phyloP scores from a whole-genome alignment of 768 basidiomycete species.

The Mycena rosella region DNA sequence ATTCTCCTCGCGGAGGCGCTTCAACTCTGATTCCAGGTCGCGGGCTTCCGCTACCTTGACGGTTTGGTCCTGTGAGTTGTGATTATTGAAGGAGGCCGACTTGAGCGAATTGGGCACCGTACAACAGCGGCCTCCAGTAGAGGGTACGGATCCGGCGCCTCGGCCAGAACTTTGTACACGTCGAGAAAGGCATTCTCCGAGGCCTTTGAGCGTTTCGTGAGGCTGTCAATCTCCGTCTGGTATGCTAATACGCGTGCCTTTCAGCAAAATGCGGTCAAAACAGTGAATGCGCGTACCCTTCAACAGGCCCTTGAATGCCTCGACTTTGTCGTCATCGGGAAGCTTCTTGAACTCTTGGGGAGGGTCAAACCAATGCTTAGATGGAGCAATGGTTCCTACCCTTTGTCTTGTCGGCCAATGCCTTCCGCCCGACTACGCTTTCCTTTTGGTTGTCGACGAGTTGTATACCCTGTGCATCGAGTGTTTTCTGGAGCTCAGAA shows the following conservation, averaged over 20 bases:
- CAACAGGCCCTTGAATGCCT: conserved; percentile 89
- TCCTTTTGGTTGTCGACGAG: conserved; percentile 99
- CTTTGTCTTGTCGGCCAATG: conserved; percentile 95
- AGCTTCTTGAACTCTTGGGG: conserved; percentile 94
- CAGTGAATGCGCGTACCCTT: conserved; percentile 67
- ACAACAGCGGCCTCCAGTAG: conserved; percentile 95
- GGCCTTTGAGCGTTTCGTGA: conserved; percentile 92
- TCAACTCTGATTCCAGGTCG: conserved; percentile 81
- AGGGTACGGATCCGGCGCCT: conserved; percentile 98
- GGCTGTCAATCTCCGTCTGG: conserved; percentile 95
- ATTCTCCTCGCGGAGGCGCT: conserved; percentile 85
- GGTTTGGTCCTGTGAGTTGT: conserved; percentile 82
- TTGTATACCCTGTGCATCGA: conserved; percentile 94
- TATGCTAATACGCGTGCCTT: conserved; percentile 69
- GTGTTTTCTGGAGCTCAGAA: conserved; percentile 89
- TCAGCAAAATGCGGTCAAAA: not conserved
- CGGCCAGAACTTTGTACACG: conserved; percentile 95
- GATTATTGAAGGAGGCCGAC: not conserved
- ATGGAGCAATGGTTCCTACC: conserved; percentile 59
- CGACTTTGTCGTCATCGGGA: conserved; percentile 88
- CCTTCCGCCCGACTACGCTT: conserved; percentile 93
- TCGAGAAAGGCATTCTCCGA: conserved; percentile 98
- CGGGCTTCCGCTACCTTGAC: conserved; percentile 88
- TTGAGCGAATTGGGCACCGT: conserved; percentile 40
- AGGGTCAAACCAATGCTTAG: not conserved